A percentile compares a stretch with the other conserved stretches of the same genome.
Conservation (phyloP, 2,329 filamentous ascomycete genomes). For the Fusarium sp. region DNA sequence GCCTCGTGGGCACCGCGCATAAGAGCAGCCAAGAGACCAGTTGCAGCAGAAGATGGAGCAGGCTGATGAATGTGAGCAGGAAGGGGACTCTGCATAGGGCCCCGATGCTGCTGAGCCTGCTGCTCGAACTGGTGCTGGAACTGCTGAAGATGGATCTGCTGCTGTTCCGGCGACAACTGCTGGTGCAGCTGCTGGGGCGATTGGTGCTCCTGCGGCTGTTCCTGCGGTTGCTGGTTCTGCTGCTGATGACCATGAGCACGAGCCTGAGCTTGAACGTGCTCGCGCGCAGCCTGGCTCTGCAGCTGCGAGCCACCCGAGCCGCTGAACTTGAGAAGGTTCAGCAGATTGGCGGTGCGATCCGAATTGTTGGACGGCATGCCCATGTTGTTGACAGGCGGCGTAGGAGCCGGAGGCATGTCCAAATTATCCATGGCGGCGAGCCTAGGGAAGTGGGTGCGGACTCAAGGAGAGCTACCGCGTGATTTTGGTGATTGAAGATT, state of each 20-base stretch:
- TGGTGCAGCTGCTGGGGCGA: slow-evolving; percentile 44
- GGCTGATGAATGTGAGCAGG: slow-evolving; percentile 68
- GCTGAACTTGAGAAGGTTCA: slow-evolving; percentile 75
- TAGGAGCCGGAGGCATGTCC: slow-evolving; percentile 67
- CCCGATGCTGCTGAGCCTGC: slow-evolving; percentile 45
- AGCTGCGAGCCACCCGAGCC: slow-evolving; percentile 55
- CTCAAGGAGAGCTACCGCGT: slow-evolving; percentile 43
- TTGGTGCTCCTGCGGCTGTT: slow-evolving; percentile 36
- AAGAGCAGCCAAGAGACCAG: slow-evolving; percentile 71
- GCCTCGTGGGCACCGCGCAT: slow-evolving; percentile 71
- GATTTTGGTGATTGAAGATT: slow-evolving; percentile 15
- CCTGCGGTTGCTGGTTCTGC: slow-evolving; percentile 39
- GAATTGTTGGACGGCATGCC: slow-evolving; percentile 57
- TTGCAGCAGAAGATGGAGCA: slow-evolving; percentile 68
- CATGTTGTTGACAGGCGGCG: slow-evolving; percentile 60
- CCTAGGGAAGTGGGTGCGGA: slow-evolving; percentile 44
- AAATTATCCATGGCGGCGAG: slow-evolving; percentile 51
- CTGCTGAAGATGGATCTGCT: neutral
- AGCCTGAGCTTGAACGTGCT: slow-evolving; percentile 47
- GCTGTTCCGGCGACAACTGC: slow-evolving; percentile 29
- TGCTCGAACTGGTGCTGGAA: slow-evolving; percentile 46
- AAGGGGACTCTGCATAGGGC: slow-evolving; percentile 46
- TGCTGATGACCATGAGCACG: slow-evolving; percentile 34
- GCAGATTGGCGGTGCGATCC: slow-evolving; percentile 69
- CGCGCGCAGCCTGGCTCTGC: slow-evolving; percentile 53